Conservation (phyloP, 495 filamentous ascomycete genomes). For the Neurospora sp. region DNA sequence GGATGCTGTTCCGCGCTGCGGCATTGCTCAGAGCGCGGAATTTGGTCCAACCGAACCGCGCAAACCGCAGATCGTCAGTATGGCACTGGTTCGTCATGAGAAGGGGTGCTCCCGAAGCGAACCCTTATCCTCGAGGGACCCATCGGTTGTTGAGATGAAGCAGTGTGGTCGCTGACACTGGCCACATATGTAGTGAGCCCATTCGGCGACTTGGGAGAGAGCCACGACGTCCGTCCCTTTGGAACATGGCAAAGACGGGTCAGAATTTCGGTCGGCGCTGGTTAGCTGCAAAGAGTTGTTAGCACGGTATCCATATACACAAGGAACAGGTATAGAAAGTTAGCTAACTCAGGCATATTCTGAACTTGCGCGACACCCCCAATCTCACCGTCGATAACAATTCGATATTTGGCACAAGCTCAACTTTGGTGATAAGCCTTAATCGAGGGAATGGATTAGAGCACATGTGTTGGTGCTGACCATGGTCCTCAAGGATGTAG, state of each 20-base stretch:
- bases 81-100: not conserved
- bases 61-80: not conserved
- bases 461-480: not conserved
- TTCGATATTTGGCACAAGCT: not conserved
- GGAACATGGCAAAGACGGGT: not conserved
- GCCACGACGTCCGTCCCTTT: not conserved
- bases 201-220: not conserved
- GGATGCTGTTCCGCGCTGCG: not conserved
- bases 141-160: not conserved
- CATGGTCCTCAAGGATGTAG: not conserved
- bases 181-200: not conserved
- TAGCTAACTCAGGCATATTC: not conserved
- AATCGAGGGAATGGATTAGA: not conserved
- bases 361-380: not conserved
- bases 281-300: not conserved
- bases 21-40: not conserved
- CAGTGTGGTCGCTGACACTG: not conserved
- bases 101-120: not conserved
- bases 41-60: not conserved
- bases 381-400: not conserved
- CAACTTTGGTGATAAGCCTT: not conserved
- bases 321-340: not conserved
- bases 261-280: not conserved
- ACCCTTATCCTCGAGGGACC: not conserved
- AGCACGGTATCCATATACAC: not conserved